Evolutionary conservation across 73 alveolate genomes (phyloP).

Genomic region (Tetrahymena malaccensis): DNA sequence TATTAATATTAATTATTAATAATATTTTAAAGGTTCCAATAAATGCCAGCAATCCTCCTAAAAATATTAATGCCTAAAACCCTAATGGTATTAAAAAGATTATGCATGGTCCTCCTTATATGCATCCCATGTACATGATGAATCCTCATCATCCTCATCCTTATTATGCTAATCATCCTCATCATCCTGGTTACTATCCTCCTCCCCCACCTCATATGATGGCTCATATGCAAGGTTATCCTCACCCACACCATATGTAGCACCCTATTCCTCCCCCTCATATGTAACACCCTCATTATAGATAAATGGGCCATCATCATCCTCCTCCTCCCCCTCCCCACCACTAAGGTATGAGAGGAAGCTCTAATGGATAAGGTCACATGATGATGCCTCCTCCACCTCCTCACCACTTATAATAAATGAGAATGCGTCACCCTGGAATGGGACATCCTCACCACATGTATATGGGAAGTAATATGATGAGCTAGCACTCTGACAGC

Average conservation of each 20-base stretch:
- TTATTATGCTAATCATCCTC: background rate
- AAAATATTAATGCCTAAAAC: background rate
- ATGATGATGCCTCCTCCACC: background rate
- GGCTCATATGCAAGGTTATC: background rate
- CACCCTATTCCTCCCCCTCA: background rate
- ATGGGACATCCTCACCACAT: background rate
- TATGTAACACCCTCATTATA: background rate
- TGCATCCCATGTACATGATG: background rate
- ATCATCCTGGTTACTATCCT: background rate
- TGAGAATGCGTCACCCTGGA: background rate
- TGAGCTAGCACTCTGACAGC: background rate
- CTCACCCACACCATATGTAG: background rate
- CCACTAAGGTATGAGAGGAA: background rate
- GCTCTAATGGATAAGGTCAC: background rate
- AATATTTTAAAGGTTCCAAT: background rate
- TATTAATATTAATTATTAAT: background rate
- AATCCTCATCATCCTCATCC: constrained; percentile 1
- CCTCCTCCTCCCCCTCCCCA: background rate
- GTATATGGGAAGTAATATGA: background rate
- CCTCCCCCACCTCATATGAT: background rate
- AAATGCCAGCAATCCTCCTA: background rate
- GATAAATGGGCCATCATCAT: background rate
- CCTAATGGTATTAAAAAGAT: background rate
- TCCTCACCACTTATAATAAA: background rate
- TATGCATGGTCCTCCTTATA: background rate